A percentile compares a stretch with the other conserved stretches of the same genome.
Conservation (phyloP, 2,329 filamentous ascomycete genomes). For the Colletotrichum lindemuthianum region DNA sequence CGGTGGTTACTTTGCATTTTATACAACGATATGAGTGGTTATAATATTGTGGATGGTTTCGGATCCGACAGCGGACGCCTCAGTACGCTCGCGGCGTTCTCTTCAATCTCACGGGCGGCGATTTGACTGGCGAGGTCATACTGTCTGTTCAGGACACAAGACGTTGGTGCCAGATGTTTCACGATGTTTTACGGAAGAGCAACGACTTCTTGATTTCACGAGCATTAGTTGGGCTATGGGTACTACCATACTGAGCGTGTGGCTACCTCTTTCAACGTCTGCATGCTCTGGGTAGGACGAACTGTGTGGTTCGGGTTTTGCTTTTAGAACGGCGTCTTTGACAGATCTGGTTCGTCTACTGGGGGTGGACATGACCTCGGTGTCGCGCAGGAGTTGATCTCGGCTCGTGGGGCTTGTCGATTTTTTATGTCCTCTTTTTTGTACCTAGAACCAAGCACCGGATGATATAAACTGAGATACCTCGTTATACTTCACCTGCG, state of each 20-base stretch:
- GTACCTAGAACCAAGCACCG: slow-evolving; percentile 28
- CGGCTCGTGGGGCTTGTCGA: not conserved
- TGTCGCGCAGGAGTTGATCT: too few species aligned
- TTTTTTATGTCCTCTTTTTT: slow-evolving; percentile 7
- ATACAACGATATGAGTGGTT: slow-evolving; percentile 7
- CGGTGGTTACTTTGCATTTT: slow-evolving; percentile 24
- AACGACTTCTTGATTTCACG: slow-evolving; percentile 11
- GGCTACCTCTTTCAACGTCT: slow-evolving; percentile 11
- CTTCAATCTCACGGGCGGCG: slow-evolving; percentile 6
- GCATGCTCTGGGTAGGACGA: slow-evolving; percentile 7
- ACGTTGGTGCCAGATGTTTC: slow-evolving; percentile 8
- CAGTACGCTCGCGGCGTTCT: not conserved
- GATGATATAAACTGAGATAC: slow-evolving; percentile 37
- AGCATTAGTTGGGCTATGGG: slow-evolving; percentile 8
- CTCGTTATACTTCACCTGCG: slow-evolving; percentile 22
- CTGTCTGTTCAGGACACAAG: slow-evolving; percentile 9
- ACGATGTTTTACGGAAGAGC: slow-evolving; percentile 23
- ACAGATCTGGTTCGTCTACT: slow-evolving; percentile 3
- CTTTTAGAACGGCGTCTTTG: slow-evolving; percentile 24
- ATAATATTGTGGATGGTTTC: slow-evolving; percentile 6
- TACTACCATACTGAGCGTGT: slow-evolving; percentile 8
- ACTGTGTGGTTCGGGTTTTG: slow-evolving; percentile 7
- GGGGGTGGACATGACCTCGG: not conserved
- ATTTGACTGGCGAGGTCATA: slow-evolving; percentile 18
- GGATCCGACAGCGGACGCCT: too few species aligned